Base-by-base conservation (phyloP, 2,329 filamentous ascomycete genomes). In the Dothistroma septosporum region DNA sequence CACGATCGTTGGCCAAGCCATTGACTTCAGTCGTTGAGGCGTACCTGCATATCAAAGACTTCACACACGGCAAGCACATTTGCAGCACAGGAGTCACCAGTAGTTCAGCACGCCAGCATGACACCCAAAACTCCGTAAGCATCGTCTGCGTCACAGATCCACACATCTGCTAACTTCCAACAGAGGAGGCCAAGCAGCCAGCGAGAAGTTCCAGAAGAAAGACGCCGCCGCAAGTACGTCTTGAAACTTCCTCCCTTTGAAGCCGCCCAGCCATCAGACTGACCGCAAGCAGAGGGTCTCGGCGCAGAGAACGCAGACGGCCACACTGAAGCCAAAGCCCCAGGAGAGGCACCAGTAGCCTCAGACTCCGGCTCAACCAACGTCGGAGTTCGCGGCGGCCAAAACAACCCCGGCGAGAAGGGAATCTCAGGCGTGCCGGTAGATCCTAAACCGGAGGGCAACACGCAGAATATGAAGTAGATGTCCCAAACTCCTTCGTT, bases 341-440 rank as follows among this genome's bases (percentile, higher is more conserved):
- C 72, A 7, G 72, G 73, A 49, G 65, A 73, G 48, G 69, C 69
- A 19, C 69, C 72, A 28, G 72, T 74, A 6, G 72, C 72, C 4
- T 73, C 71, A 16, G 73, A 75, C 66, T 74, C 72, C 9, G 69
- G 70, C 11, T 65, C 66, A 24, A 71, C 70, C 32, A 70, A 68
- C 52, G 69, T 72, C 4, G 73, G 72, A 12, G 68, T 74, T 33
- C 63, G 69, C 21, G 63, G 64, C 1, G 66, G 67, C 11, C 64
- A 64, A 21, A 73, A 74, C 61, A 68, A 69, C 59, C 71, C 70
- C 0, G 73, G 73, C n/a, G 73, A 74, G 64, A 71, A 74, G 68
- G 72, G 72, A 16, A 72, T 73, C 55, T 65, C 57, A 28, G 72
- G 71, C 22, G 67, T 67, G 53, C 65, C 69, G n/a, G 69, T 73